Evolutionary conservation across 176 grass and related monocot species (phyloP), one percentile per base, ranked within the genome.

Genomic region (Pontederia paniculata): DNA sequence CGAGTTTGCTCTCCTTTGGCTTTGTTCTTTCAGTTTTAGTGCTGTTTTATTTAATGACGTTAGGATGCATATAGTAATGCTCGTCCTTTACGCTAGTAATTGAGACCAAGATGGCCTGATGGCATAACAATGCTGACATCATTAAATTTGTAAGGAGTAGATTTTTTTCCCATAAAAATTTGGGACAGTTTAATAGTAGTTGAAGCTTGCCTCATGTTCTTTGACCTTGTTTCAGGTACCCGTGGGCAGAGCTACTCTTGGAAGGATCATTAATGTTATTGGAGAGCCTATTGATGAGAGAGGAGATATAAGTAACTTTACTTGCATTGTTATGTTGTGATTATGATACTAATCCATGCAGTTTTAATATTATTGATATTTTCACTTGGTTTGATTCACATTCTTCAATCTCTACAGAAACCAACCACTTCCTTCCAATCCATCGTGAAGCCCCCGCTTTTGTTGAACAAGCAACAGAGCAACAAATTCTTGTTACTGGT

Each of bases 401-500:
- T 50, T n/a, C 48, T n/a, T n/a, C 14, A 15, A 14, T n/a, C 48
- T 50, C 16, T 14, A 15, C 16, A 50, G 48, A 50, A n/a, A 50
- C 48, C 48, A 37, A 37, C 1, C 28, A 50, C 11, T 50, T 50
- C 48, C 48, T 50, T 50, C 48, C 48, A 9, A 50, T 50, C 16
- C 48, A 50, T 50, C 9, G 14, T 50, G 48, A 50, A 50, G 48
- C 48, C 12, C 48, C 48, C 5, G 48, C 48, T 50, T 50, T 50
- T 50, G 48, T 50, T n/a, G 48, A 50, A n/a, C 48, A 50, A n/a
- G 48, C 48, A 50, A 50, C 48, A 50, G 48, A 50, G 16, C 48
- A 50, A 14, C 13, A 50, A 8, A 50, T 50, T 16, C 9, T 49
- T 49, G 47, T 49, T 4, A 50, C 48, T 50, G 48, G 48, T 15